Percentiles rank a stretch among this genome's conserved stretches.
Conservation (phyloP, 2,329 filamentous ascomycete species). For the Davidsoniella eucalypti region DNA sequence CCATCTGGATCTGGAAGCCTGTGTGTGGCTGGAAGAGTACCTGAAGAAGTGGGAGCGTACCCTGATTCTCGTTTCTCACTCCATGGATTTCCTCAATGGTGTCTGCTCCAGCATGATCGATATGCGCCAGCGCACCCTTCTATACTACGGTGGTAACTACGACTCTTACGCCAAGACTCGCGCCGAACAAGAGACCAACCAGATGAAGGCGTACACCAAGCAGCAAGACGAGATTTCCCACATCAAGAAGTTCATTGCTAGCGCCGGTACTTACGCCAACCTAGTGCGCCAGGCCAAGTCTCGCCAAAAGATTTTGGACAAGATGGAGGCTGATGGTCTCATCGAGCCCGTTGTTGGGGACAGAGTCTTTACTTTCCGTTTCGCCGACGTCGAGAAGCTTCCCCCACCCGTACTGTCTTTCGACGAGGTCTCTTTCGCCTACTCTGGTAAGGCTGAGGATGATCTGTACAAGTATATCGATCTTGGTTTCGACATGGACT, state of each 20-base stretch:
- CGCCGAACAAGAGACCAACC: constrained; percentile 86
- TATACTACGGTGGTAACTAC: constrained; percentile 99
- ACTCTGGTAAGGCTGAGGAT: constrained; percentile 76
- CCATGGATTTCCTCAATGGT: constrained; percentile 97
- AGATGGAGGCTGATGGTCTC: constrained; percentile 99
- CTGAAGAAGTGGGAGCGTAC: constrained; percentile 99
- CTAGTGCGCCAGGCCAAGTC: constrained; percentile 98
- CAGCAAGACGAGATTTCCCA: constrained; percentile 98
- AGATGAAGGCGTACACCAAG: constrained; percentile 98
- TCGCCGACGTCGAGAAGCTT: constrained; percentile 98
- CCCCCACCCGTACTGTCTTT: constrained; percentile 92
- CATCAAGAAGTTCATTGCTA: constrained; percentile 99
- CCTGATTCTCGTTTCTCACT: constrained; percentile 90
- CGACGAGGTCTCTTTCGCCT: constrained; percentile 94
- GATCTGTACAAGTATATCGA: constrained; percentile 94
- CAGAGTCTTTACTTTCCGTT: constrained; percentile 90
- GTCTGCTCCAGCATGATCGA: constrained; percentile 98
- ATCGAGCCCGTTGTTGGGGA: constrained; percentile 81
- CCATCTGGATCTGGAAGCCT: constrained; percentile 97
- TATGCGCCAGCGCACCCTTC: constrained; percentile 74
- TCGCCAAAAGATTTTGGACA: constrained; percentile 98
- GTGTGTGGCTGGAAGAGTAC: constrained; percentile 99
- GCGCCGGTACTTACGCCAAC: constrained; percentile 98
- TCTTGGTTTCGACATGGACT: constrained; percentile 99
- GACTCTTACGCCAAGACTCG: constrained; percentile 95